Evolutionary conservation across 495 filamentous ascomycete species (phyloP).

Genomic region (Tuber melanosporum): DNA sequence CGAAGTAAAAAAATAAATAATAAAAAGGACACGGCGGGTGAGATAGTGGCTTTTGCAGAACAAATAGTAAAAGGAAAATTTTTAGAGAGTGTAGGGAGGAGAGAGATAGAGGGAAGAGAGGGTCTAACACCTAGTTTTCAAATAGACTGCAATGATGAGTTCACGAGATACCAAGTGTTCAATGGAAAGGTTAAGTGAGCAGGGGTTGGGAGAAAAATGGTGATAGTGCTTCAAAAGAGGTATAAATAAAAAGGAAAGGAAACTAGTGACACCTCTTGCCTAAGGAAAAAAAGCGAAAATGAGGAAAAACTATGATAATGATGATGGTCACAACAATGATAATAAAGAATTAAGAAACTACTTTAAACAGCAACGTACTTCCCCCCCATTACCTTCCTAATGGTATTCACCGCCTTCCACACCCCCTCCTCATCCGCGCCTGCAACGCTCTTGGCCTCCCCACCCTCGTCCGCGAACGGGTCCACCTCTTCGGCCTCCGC

Average conservation of each 20-base stretch:
- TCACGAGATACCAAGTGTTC: background rate
- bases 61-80: background rate
- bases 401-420: slow-evolving; percentile 68
- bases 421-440: slow-evolving; percentile 43
- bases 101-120: background rate
- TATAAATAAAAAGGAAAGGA: background rate
- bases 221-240: background rate
- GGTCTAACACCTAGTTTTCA: background rate
- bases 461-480: slow-evolving; percentile 62
- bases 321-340: slow-evolving; percentile 36
- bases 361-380: slow-evolving; percentile 57
- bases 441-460: slow-evolving; percentile 33
- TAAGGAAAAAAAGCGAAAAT: background rate
- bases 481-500: slow-evolving; percentile 49
- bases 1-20: background rate
- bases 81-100: background rate
- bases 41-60: background rate
- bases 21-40: background rate
- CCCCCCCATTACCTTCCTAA: slow-evolving; percentile 69
- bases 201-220: background rate
- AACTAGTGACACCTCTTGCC: background rate
- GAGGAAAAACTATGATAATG: slow-evolving; percentile 15
- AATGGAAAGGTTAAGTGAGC: background rate
- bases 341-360: slow-evolving; percentile 38
- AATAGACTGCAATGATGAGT: background rate